Evolutionary conservation across 2,329 filamentous ascomycete genomes (phyloP), one percentile per base, ranked within the genome.

Genomic region (Pseudogymnoascus sp.): DNA sequence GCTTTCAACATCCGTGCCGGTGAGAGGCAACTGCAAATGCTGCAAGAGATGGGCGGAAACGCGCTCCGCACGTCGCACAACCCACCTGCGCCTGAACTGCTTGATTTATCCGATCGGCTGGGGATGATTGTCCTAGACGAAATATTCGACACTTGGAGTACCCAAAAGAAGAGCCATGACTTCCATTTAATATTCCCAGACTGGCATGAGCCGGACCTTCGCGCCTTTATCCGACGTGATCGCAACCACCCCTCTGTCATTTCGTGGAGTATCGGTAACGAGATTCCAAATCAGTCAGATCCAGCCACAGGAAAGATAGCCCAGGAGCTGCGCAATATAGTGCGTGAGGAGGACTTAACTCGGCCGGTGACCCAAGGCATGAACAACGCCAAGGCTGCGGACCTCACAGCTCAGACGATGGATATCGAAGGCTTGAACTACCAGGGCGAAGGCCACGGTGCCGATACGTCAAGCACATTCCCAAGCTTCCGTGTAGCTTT

Each of bases 361-460:
- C 75, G 81, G 1, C 75, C 72, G 1, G 69, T 73, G 0, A 82
- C 80, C 0, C 73, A 76, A 0, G 77, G 75, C 0, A 77, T 82
- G 77, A 82, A 83, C 70, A 69, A 67, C 8, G 82, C 80, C 3
- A 67, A 70, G 2, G 73, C 80, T 0, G 71, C 72, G 34, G 75
- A 69, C 42, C 66, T 75, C 0, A 75, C 83, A 34, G 71, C 78
- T 1, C 64, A 68, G 0, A 72, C 74, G 1, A 65, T 83, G 36
- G 81, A 84, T 67, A 72, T 84, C 46, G 70, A 80, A n/a, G 76
- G 77, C 18, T 69, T 84, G 4, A 84, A 84, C 72, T 85, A 84
- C 70, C 82, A 84, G 67, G 82, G 82, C 61, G 79, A 82, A 60
- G 81, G 82, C 2, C 73, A 74, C 49, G 73, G 76, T 16, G 73